These are phyloP conservation scores for Kalanchoe fedtschenkoi DNA, from an alignment of 164 flowering plant species.

Conservation along the genomic window DNA sequence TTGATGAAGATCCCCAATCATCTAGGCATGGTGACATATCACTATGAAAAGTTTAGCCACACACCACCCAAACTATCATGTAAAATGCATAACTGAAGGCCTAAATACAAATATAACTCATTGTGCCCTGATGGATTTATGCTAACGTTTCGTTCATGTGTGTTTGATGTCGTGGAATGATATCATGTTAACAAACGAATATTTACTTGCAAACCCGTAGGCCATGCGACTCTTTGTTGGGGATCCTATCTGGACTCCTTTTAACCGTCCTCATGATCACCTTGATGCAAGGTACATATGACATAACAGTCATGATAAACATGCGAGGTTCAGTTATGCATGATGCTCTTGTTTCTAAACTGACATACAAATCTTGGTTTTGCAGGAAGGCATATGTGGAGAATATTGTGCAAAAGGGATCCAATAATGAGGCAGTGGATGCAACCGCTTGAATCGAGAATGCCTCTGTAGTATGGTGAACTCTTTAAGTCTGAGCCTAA, in stretches of 20 bases:
- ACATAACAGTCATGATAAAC: not conserved
- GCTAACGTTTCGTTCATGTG: too few relatives aligned
- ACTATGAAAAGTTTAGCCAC: too few relatives aligned
- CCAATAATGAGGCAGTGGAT: slow-evolving; percentile 26
- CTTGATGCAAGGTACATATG: slow-evolving; percentile 60
- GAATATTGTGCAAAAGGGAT: slow-evolving; percentile 31
- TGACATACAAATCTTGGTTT: not conserved
- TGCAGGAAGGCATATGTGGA: slow-evolving; percentile 55
- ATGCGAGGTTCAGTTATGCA: not conserved
- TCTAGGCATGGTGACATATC: too few relatives aligned
- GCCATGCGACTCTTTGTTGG: slow-evolving; percentile 95
- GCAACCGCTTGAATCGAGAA: slow-evolving; percentile 44
- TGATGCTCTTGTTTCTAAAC: not conserved
- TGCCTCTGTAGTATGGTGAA: too few relatives aligned
- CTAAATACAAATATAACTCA: too few relatives aligned
- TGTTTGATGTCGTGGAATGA: not conserved
- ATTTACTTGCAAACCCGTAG: slow-evolving; percentile 20
- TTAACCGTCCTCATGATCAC: slow-evolving; percentile 90
- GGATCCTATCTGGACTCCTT: slow-evolving; percentile 98
- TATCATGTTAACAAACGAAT: not conserved
- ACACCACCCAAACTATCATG: too few relatives aligned
- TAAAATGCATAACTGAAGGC: too few relatives aligned
- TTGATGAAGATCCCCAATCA: too few relatives aligned
- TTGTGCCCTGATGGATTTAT: too few relatives aligned
- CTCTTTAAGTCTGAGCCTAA: too few relatives aligned